Base-by-base conservation (phyloP, 1,139 yeast genomes). In the Geotrichum phurueaensis region DNA sequence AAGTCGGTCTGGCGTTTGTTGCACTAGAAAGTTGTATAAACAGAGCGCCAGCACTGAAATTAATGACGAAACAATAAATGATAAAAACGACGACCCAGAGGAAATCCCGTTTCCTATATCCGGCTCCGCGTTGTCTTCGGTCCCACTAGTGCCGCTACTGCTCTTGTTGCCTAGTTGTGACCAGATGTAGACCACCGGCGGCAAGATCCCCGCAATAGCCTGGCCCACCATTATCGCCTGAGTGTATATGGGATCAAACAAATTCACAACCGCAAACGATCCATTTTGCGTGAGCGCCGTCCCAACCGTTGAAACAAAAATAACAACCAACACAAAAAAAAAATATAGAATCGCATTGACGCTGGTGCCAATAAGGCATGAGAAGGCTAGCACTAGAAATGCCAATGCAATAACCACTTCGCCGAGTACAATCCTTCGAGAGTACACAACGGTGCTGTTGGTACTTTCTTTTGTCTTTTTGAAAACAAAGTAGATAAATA, bases 211-310 rank as follows among this genome's bases (percentile, higher is more conserved):
- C 0, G 97, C 91, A 15, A 92, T 78, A 0, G 96, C 97, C 73
- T 94, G 97, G 0, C 99, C 99, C 5, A 91, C 91, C 88, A 94
- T 89, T 3, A 88, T 88, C 0, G 89, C 96, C 69, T 92, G 96
- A 18, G 92, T 89, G 70, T 85, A 89, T 2, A 84, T 79, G 2
- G 90, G 83, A 1, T 96, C 95, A 71, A 85, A 79, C 2, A 88
- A 86, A 68, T 88, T 89, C 2, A 89, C 95, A 39, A 89, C 79
- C 1, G 98, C 96, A 85, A 91, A 84, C 20, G 89, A 81, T 9
- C 98, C 98, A 69, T 90, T 94, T 70, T 94, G 99, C 1, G 95
- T 86, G 75, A 86, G 51, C 68, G 63, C 89, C 83, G 89, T 64
- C 79, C 80, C 67, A 76, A 74, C 1, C 68, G 77, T 69, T 53